Base-by-base conservation (phyloP, 805 yeast genomes). In the Wickerhamia fluorescens region DNA sequence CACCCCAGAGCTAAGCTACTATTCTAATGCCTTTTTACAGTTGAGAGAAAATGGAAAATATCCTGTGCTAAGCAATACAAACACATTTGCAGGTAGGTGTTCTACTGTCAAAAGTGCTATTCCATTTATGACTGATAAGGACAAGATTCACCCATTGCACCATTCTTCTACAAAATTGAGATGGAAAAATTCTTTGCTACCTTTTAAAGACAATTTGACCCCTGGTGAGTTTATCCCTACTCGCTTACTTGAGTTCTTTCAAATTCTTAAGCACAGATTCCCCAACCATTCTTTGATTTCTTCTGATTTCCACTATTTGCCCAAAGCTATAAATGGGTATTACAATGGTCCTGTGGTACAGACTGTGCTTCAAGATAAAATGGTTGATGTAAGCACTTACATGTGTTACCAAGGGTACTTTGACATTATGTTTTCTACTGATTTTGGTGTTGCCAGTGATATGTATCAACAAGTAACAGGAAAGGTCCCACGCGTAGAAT, bases 341-440 rank as follows among this genome's bases (percentile, higher is more conserved):
- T 78, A 69, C 47, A 73, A 71, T 41, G 66, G 84, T 0, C 94
- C 94, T 0, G 86, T 82, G 2, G 92, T 83, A 1, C 94, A 83
- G 47, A 83, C 94, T 0, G 70, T 81, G 45, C 58, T 80, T 34
- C 64, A 75, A 29, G 75, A 78, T 38, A 61, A 66, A 33, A 79
- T 81, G 78, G 68, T 83, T 4, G 76, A 82, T 13, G 72, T 78
- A 0, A 66, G 75, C 21, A 75, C 88, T 0, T 84, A 76, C 50
- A 78, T 85, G 88, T 79, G 73, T n/a, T 68, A 78, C 22, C 94
- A 83, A 48, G 95, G 95, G 0, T 80, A 69, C 45, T 85, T 83
- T 49, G 94, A 85, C 51, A 84, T 85, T 28, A 75, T 83, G 79
- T 85, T 85, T 46, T 84, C 94, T 7, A 85, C 94, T 0, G 81